Evolutionary conservation across 805 yeast genomes (phyloP).

Genomic region (Nakazawaea pomicola): DNA sequence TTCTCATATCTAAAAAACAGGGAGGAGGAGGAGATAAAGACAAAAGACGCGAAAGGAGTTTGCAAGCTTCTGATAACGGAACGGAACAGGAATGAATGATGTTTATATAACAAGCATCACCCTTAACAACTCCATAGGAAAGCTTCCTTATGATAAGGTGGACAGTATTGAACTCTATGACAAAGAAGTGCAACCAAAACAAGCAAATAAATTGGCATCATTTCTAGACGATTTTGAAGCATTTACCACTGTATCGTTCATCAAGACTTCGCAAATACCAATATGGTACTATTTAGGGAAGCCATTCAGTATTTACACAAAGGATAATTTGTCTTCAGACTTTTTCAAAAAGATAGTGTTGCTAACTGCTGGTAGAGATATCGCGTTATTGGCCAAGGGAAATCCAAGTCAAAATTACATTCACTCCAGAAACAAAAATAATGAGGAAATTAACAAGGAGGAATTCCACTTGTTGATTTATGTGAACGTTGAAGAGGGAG

Average conservation of each 20-base stretch:
- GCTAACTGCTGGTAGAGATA: not conserved
- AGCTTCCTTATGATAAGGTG: not conserved
- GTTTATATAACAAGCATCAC: slow-evolving; percentile 1
- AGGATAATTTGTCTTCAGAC: not conserved
- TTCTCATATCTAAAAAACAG: too few relatives aligned
- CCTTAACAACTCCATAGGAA: not conserved
- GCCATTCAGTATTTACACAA: slow-evolving; percentile 7
- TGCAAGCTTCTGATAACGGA: not conserved
- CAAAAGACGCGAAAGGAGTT: not conserved
- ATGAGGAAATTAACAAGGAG: not conserved
- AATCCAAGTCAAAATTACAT: not conserved
- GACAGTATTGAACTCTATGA: slow-evolving; percentile 1
- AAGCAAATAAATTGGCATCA: not conserved
- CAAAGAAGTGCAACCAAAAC: not conserved
- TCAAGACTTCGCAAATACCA: slow-evolving; percentile 3
- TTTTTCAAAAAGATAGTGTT: slow-evolving; percentile 7
- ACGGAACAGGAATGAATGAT: not conserved
- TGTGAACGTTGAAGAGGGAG: not conserved
- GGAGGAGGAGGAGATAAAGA: not conserved
- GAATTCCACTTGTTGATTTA: slow-evolving; percentile 8
- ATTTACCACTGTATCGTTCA: slow-evolving; percentile 6
- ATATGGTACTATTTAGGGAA: slow-evolving; percentile 8
- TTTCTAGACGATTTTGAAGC: slow-evolving; percentile 1
- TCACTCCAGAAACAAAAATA: not conserved
- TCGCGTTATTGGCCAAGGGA: slow-evolving; percentile 7